Conservation (phyloP, 2,329 filamentous ascomycete species). For the Ceratocystis ficicola region DNA sequence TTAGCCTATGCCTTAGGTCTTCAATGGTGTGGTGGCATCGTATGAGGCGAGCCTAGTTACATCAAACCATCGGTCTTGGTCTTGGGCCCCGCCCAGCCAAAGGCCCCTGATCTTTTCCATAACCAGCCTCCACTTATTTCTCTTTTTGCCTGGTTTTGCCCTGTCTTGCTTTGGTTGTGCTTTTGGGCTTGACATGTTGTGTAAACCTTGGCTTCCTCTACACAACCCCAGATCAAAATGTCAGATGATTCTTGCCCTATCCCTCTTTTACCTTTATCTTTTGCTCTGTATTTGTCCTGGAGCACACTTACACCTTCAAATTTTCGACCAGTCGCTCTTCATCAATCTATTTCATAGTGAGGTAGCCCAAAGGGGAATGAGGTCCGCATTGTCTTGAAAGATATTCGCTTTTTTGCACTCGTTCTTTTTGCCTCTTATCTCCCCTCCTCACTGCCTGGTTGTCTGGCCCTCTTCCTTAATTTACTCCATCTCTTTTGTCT, state of each 20-base stretch:
- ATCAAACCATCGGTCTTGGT: background rate
- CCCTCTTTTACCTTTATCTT: background rate
- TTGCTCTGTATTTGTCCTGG: background rate
- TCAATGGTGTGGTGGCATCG: background rate
- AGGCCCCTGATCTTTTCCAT: background rate
- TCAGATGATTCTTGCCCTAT: slow-evolving; percentile 6
- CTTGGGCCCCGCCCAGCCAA: background rate
- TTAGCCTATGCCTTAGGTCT: background rate
- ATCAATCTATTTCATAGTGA: background rate
- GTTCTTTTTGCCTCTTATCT: background rate
- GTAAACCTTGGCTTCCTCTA: background rate
- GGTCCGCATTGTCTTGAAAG: background rate
- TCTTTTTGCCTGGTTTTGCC: background rate
- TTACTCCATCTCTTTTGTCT: background rate
- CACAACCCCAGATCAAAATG: slow-evolving; percentile 8
- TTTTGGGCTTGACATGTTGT: slow-evolving; percentile 6
- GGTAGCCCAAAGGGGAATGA: background rate
- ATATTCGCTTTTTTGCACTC: background rate
- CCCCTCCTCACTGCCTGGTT: background rate
- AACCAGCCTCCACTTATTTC: slow-evolving; percentile 2
- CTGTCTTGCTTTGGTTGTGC: background rate
- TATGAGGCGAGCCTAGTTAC: background rate
- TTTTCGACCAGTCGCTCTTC: background rate
- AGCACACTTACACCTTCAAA: background rate
- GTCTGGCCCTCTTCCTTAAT: background rate